Conservation (phyloP, 768 basidiomycete genomes). For the Paxillus ammoniavirescens region DNA sequence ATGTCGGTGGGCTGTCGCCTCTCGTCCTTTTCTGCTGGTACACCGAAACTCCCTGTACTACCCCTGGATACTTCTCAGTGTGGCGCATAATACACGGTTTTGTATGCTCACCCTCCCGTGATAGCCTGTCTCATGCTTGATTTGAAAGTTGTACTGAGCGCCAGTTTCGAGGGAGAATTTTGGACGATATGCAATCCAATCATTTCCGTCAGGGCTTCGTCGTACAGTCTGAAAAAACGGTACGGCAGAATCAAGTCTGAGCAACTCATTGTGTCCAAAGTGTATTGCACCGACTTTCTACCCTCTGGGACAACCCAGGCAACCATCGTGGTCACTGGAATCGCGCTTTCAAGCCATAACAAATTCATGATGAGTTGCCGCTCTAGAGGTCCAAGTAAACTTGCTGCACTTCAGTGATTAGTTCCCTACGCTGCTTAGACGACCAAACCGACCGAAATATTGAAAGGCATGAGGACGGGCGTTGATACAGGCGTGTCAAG, state of each 20-base stretch:
- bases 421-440: neutral
- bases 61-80: conserved; percentile 46
- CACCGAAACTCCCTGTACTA: conserved; percentile 79
- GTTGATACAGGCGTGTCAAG: conserved; percentile 75
- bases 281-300: conserved; percentile 51
- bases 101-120: conserved; percentile 71
- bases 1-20: conserved; percentile 53
- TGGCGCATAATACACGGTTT: neutral
- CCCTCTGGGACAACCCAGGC: conserved; percentile 77
- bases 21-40: conserved; percentile 64
- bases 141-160: conserved; percentile 75
- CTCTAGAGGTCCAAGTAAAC: conserved; percentile 74
- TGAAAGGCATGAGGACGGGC: conserved; percentile 85
- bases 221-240: conserved; percentile 56
- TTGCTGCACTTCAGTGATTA: conserved; percentile 27
- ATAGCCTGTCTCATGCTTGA: conserved; percentile 78
- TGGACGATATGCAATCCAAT: conserved; percentile 69
- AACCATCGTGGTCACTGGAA: conserved; percentile 63
- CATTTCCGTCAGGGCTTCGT: conserved; percentile 62
- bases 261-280: neutral
- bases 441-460: conserved; percentile 69
- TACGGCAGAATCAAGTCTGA: conserved; percentile 2
- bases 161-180: conserved; percentile 56
- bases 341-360: conserved; percentile 81
- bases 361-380: conserved; percentile 86